Conservation (phyloP, 192 early-diverging fungal genomes). For the Rhizophlyctis rosea region DNA sequence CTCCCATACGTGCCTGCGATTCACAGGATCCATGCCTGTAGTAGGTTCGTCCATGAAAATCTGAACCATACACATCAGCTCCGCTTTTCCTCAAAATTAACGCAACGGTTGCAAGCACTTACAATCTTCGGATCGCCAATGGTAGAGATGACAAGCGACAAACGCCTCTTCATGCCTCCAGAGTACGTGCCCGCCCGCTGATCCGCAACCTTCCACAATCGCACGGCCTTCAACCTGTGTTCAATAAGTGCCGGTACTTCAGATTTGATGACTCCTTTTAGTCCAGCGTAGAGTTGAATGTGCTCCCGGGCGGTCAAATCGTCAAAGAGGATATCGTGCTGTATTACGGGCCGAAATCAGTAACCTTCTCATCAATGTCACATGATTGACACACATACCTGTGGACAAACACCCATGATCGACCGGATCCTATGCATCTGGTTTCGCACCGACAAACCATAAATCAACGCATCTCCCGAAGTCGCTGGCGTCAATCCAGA, state of each 20-base stretch:
- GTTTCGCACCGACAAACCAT: conserved; percentile 49
- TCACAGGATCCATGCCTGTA: conserved; percentile 78
- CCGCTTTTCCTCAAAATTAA: not conserved
- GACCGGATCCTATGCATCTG: conserved; percentile 66
- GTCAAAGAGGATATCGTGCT: conserved; percentile 66
- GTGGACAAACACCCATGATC: conserved; percentile 77
- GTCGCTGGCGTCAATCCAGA: conserved; percentile 67
- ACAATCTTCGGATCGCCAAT: conserved; percentile 70
- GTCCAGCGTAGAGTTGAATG: conserved; percentile 67
- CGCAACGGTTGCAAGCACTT: not conserved
- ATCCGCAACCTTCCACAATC: conserved; percentile 63
- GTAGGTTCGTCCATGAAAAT: conserved; percentile 65
- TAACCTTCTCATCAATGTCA: too few relatives aligned
- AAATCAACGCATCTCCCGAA: conserved; percentile 66
- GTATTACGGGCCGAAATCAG: too few relatives aligned
- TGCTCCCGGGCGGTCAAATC: conserved; percentile 74
- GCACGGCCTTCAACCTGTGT: conserved; percentile 66
- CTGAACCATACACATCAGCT: not conserved
- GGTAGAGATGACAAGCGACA: conserved; percentile 69
- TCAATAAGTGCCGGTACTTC: conserved; percentile 51
- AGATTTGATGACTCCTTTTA: conserved; percentile 64
- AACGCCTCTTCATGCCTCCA: conserved; percentile 70
- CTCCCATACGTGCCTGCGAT: conserved; percentile 72
- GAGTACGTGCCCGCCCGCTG: conserved; percentile 64
- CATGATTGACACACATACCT: conserved; percentile 22